Conservation (phyloP, 2,329 filamentous ascomycete species). For the Gremmenia infestans region DNA sequence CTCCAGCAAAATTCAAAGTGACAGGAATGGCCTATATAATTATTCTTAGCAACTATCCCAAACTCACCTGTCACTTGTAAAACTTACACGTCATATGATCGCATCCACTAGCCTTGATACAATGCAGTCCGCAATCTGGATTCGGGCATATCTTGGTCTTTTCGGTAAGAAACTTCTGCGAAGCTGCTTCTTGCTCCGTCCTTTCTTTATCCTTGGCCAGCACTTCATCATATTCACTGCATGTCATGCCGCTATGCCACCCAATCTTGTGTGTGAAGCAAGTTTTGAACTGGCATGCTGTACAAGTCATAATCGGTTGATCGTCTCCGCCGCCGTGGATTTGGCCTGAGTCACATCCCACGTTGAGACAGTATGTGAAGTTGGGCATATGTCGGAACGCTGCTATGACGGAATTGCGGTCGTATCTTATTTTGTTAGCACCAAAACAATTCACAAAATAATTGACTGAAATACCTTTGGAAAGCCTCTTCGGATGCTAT, state of each 20-base stretch:
- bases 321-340: constrained; percentile 40
- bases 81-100: constrained; percentile 21
- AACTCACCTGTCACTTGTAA: neutral
- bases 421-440: constrained; percentile 33
- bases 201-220: neutral
- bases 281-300: constrained; percentile 36
- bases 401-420: constrained; percentile 39
- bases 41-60: too few relatives aligned
- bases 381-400: constrained; percentile 39
- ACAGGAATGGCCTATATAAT: too few relatives aligned
- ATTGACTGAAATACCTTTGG: constrained; percentile 31
- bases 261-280: constrained; percentile 39
- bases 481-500: constrained; percentile 42
- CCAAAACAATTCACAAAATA: neutral
- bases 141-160: constrained; percentile 8
- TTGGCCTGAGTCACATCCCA: constrained; percentile 48
- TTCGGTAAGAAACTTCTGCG: neutral
- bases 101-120: constrained; percentile 12
- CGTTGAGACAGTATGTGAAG: constrained; percentile 48
- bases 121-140: constrained; percentile 2
- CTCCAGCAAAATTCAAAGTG: too few relatives aligned
- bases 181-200: constrained; percentile 11
- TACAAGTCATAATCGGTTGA: constrained; percentile 40
- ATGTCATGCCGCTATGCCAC: constrained; percentile 38
- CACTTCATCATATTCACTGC: constrained; percentile 37